Evolutionary conservation across 192 early-diverging fungal genomes (phyloP).

Genomic region (Mortierella claussenii): DNA sequence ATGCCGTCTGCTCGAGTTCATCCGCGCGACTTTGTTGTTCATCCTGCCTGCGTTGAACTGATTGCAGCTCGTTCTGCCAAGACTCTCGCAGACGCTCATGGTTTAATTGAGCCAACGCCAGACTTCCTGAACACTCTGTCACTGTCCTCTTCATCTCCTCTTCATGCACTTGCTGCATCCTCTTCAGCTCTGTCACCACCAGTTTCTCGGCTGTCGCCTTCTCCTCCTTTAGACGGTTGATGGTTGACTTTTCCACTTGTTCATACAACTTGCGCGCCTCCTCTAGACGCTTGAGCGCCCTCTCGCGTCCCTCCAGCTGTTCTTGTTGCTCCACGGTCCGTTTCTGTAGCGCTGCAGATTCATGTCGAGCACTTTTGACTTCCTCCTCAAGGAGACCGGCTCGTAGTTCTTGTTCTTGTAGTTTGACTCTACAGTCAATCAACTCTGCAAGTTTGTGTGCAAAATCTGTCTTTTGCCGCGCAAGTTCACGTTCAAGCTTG

Average conservation of each 20-base stretch:
- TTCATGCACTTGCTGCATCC: neutral
- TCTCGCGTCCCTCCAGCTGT: conserved; percentile 26
- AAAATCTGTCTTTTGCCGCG: conserved; percentile 5
- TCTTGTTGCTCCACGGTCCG: conserved; percentile 13
- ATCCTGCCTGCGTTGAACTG: neutral
- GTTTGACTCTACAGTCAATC: neutral
- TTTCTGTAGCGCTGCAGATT: neutral
- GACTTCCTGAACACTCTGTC: neutral
- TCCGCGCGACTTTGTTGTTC: neutral
- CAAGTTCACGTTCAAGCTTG: conserved; percentile 19
- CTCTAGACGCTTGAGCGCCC: conserved; percentile 22
- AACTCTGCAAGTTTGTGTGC: conserved; percentile 8
- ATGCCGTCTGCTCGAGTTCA: neutral
- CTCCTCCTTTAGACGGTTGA: conserved; percentile 29
- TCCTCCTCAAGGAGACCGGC: conserved; percentile 7
- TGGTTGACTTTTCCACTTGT: conserved; percentile 38
- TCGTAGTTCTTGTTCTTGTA: conserved; percentile 5
- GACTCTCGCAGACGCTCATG: neutral
- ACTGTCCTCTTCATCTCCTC: conserved; percentile 5
- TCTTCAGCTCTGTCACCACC: conserved; percentile 8
- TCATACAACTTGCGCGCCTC: conserved; percentile 26
- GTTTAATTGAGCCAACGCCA: neutral
- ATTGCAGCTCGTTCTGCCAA: neutral
- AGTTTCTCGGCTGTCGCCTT: conserved; percentile 9
- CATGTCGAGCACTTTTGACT: conserved; percentile 2